These are phyloP conservation scores for Barnettozyma californica DNA, from an alignment of 805 yeast genomes.

Conservation along the genomic window DNA sequence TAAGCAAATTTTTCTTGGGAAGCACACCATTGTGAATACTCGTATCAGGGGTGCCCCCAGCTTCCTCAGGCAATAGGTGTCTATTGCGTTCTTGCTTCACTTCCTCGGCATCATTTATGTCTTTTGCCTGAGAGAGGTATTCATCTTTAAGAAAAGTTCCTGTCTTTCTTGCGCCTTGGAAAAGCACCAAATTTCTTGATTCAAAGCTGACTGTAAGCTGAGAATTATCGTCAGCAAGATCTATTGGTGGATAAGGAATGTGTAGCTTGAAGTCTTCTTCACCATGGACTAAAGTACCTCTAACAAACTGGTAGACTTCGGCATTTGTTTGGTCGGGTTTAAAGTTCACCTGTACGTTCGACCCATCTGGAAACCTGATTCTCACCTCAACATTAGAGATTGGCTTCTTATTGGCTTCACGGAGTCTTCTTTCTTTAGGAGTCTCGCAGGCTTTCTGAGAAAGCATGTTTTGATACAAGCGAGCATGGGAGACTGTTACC, in stretches of 20 bases:
- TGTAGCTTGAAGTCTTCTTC: conserved; percentile 33
- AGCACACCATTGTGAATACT: conserved; percentile 18
- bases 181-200: conserved; percentile 38
- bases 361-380: conserved; percentile 53
- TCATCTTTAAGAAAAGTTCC: conserved; percentile 28
- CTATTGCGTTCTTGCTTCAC: conserved; percentile 15
- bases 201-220: conserved; percentile 38
- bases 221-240: conserved; percentile 27
- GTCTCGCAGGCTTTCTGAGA: conserved; percentile 37
- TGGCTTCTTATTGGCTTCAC: conserved; percentile 24
- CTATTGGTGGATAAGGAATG: conserved; percentile 42
- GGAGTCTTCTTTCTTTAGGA: conserved; percentile 34
- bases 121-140: conserved; percentile 28
- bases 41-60: conserved; percentile 4
- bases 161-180: conserved; percentile 20
- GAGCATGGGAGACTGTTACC: conserved; percentile 47
- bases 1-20: conserved; percentile 10
- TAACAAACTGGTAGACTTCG: conserved; percentile 27
- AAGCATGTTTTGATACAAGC: conserved; percentile 45
- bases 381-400: conserved; percentile 35
- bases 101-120: conserved; percentile 28
- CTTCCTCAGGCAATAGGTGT: conserved; percentile 5
- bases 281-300: conserved; percentile 27
- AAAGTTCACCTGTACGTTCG: conserved; percentile 46
- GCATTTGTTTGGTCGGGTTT: conserved; percentile 35